Conservation (phyloP, 2,329 filamentous ascomycete genomes). For the Monosporascus ibericus region DNA sequence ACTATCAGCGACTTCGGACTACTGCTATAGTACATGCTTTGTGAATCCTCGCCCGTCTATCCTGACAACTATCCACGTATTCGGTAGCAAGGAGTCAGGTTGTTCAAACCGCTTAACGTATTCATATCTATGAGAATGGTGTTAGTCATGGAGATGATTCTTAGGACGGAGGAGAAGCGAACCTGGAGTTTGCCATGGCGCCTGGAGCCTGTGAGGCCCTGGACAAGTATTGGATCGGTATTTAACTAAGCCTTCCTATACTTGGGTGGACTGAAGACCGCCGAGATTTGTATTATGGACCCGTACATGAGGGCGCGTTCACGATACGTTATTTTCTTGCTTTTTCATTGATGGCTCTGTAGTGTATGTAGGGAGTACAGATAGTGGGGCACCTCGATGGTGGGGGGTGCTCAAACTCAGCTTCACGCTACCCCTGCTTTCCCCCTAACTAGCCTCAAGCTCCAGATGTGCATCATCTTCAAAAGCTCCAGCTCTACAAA, state of each 20-base stretch:
- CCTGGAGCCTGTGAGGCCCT: background rate
- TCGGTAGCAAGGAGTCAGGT: constrained; percentile 70
- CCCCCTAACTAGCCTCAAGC: background rate
- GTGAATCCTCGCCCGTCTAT: constrained; percentile 94
- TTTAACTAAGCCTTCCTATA: too few relatives aligned
- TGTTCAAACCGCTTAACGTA: constrained; percentile 91
- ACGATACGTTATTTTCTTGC: background rate
- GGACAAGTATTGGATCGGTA: background rate
- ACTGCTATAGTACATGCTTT: constrained; percentile 53
- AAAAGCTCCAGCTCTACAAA: background rate
- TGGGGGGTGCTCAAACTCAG: too few relatives aligned
- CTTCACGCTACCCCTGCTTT: too few relatives aligned
- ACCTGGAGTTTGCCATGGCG: constrained; percentile 52
- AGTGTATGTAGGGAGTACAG: too few relatives aligned
- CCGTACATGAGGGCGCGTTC: background rate
- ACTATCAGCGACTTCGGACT: too few relatives aligned
- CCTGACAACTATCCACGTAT: constrained; percentile 92
- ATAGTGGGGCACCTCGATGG: too few relatives aligned
- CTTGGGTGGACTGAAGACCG: background rate
- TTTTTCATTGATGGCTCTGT: too few relatives aligned
- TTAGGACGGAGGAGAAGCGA: constrained; percentile 11
- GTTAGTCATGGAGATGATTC: constrained; percentile 10
- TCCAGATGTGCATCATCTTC: background rate
- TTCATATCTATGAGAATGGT: constrained; percentile 60
- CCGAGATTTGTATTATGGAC: too few relatives aligned